phyloP scores from a whole-genome alignment of 345 rosid genomes.

The Lumnitzera racemosa region DNA sequence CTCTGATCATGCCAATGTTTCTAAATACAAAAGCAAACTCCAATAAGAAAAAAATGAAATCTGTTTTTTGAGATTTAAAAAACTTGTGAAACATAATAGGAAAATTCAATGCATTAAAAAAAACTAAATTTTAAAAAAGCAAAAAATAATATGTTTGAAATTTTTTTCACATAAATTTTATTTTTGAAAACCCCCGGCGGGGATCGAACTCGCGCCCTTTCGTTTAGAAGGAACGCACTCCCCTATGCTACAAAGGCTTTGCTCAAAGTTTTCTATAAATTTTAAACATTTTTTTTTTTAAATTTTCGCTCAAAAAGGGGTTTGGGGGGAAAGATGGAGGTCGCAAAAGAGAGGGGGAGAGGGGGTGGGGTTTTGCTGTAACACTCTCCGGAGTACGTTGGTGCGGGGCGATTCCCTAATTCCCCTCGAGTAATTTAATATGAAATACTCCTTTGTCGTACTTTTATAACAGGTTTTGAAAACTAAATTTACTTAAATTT shows the following conservation, averaged over 20 bases:
- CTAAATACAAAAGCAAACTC: too few relatives aligned
- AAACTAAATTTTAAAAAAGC: too few relatives aligned
- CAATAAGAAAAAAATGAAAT: too few relatives aligned
- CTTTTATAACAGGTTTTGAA: neutral
- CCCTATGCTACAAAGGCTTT: slow-evolving; percentile 90
- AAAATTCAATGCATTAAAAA: too few relatives aligned
- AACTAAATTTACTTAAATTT: neutral
- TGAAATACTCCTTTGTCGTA: neutral
- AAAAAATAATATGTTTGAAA: too few relatives aligned
- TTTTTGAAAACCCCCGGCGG: slow-evolving; percentile 36
- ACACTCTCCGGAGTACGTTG: slow-evolving; percentile 50
- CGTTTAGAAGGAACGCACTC: slow-evolving; percentile 99
- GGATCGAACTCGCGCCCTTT: slow-evolving; percentile 99
- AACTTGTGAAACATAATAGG: too few relatives aligned
- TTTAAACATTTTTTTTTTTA: neutral
- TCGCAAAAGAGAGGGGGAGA: slow-evolving; percentile 1
- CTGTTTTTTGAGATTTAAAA: too few relatives aligned
- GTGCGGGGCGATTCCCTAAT: slow-evolving; percentile 22
- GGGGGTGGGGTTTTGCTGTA: slow-evolving; percentile 82
- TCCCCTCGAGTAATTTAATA: slow-evolving; percentile 22
- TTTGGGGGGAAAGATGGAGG: neutral
- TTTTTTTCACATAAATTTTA: too few relatives aligned
- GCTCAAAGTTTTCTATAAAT: neutral
- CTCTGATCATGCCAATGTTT: too few relatives aligned
- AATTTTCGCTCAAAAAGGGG: neutral